Evolutionary conservation across 768 basidiomycete species (phyloP).

Genomic region (Trametopsis cervina): DNA sequence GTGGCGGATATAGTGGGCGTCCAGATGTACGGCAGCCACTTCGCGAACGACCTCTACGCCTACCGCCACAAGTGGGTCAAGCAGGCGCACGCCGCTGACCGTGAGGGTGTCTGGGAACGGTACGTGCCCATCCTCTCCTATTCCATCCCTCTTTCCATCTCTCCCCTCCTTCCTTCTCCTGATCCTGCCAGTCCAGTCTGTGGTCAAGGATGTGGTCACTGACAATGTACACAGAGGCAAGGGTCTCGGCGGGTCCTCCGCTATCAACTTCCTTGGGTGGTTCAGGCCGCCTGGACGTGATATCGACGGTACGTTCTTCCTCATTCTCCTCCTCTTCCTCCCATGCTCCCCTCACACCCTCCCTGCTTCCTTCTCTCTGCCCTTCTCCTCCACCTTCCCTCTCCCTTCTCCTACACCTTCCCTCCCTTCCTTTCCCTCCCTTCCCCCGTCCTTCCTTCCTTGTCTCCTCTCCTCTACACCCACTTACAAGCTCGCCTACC

Average conservation of each 20-base stretch:
- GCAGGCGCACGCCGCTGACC: slow-evolving; percentile 6
- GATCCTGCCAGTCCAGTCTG: not conserved
- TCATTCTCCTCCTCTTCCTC: not conserved
- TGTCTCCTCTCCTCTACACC: not conserved
- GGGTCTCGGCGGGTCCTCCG: slow-evolving; percentile 22
- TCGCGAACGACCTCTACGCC: slow-evolving; percentile 16
- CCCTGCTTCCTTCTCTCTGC: not conserved
- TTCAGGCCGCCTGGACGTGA: slow-evolving; percentile 18
- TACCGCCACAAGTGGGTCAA: slow-evolving; percentile 17
- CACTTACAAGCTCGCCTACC: not conserved
- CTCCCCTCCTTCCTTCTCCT: not conserved
- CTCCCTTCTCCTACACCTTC: not conserved
- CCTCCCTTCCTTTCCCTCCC: not conserved
- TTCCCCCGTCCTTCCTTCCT: not conserved
- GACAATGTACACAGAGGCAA: slow-evolving; percentile 14
- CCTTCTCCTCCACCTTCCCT: not conserved
- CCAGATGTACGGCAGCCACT: slow-evolving; percentile 17
- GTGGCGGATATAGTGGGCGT: no score
- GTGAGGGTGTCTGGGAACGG: slow-evolving; percentile 6
- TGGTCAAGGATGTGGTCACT: not conserved
- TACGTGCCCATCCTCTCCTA: slow-evolving; percentile 3
- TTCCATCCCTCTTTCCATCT: not conserved
- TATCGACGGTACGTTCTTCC: slow-evolving; percentile 15
- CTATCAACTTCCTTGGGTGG: slow-evolving; percentile 21
- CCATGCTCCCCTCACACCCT: not conserved